Evolutionary conservation across 768 basidiomycete species (phyloP).

Genomic region (Lentinus brumalis): DNA sequence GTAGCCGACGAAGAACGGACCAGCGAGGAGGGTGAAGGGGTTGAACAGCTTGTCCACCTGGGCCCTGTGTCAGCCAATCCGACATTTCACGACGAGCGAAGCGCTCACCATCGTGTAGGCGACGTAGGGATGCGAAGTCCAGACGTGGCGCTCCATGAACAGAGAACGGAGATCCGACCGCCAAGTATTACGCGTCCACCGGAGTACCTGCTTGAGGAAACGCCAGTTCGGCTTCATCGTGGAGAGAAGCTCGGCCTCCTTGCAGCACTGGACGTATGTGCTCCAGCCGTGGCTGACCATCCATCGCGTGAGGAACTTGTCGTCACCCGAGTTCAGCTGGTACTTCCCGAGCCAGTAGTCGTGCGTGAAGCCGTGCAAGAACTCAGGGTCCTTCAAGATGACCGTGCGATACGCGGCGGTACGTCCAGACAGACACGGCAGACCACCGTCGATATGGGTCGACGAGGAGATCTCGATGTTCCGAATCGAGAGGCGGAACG

Average conservation of each 20-base stretch:
- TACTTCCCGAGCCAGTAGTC: no score
- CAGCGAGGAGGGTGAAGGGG: slow-evolving; percentile 83
- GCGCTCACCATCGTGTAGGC: slow-evolving; percentile 79
- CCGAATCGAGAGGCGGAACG: no score
- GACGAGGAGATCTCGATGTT: no score
- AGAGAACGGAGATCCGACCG: slow-evolving; percentile 84
- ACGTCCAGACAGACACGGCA: no score
- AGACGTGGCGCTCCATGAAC: slow-evolving; percentile 86
- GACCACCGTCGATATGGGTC: no score
- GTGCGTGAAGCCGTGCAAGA: no score
- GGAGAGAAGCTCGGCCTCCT: slow-evolving; percentile 81
- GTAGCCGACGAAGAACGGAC: slow-evolving; percentile 76
- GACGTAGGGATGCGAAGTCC: slow-evolving; percentile 84
- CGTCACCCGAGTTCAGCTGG: no score
- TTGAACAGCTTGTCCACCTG: slow-evolving; percentile 89
- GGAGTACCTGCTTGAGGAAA: slow-evolving; percentile 89
- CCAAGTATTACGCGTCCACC: slow-evolving; percentile 97
- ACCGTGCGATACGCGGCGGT: no score
- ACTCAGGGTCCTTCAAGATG: no score
- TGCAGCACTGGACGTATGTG: slow-evolving; percentile 87
- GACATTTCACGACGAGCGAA: no score
- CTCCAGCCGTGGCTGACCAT: slow-evolving; percentile 96
- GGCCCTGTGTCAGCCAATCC: no score
- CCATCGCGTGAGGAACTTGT: slow-evolving; percentile 95
- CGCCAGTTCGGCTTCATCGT: slow-evolving; percentile 98